These are phyloP conservation scores for Fonsecaea monophora DNA, from an alignment of 2,329 filamentous ascomycete genomes.

Conservation along the genomic window DNA sequence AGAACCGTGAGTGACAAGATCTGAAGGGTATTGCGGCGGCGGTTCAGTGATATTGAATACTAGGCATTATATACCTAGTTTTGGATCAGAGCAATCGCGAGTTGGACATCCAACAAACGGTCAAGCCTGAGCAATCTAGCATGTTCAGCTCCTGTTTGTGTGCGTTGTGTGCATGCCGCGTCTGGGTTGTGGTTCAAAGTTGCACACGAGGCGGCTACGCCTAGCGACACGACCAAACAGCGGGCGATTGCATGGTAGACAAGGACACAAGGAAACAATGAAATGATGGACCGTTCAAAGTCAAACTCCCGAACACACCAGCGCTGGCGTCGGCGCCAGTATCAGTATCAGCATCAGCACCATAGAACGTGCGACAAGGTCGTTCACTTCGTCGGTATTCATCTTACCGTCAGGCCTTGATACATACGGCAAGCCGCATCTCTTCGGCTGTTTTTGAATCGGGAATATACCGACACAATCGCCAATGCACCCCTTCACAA, in stretches of 20 bases:
- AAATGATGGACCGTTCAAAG: constrained; percentile 4
- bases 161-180: background rate
- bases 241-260: constrained; percentile 12
- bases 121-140: constrained; percentile 1
- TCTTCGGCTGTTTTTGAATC: background rate
- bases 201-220: background rate
- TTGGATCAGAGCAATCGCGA: background rate
- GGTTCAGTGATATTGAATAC: background rate
- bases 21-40: background rate
- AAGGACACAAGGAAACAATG: constrained; percentile 9
- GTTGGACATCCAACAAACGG: constrained; percentile 9
- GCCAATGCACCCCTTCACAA: background rate
- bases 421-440: background rate
- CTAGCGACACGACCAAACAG: constrained; percentile 14
- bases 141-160: background rate
- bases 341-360: background rate
- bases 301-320: background rate
- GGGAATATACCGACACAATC: background rate
- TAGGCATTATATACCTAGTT: constrained; percentile 2
- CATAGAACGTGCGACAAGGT: background rate
- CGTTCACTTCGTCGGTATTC: too few species aligned
- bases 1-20: background rate
- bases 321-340: background rate
- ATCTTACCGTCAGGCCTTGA: background rate
- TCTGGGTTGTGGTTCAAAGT: constrained; percentile 9